A percentile compares a stretch with the other conserved stretches of the same genome.
Evolutionary conservation across 345 rosid genomes (phyloP).

Genomic region (Alliaria petiolata): DNA sequence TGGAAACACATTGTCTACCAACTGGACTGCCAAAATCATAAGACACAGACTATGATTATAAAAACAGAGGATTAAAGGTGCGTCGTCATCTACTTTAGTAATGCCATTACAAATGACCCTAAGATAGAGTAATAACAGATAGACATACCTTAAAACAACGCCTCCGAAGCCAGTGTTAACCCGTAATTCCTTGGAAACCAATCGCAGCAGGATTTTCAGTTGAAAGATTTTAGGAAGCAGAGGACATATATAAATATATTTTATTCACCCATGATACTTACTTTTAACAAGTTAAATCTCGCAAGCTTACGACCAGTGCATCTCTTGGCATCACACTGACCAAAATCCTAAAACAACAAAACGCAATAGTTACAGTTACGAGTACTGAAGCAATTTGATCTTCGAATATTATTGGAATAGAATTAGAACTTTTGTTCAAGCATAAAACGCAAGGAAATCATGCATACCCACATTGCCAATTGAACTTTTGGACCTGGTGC

Average conservation of each 20-base stretch:
- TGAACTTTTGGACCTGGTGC: slow-evolving; percentile 57
- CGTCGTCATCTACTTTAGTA: background rate
- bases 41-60: slow-evolving; percentile 3
- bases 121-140: background rate
- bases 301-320: slow-evolving; percentile 95
- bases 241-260: background rate
- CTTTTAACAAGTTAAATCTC: slow-evolving; percentile 87
- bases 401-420: too few relatives aligned
- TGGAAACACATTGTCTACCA: slow-evolving; percentile 81
- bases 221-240: background rate
- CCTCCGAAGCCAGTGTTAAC: slow-evolving; percentile 84
- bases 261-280: slow-evolving; percentile 51
- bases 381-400: background rate
- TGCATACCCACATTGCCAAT: slow-evolving; percentile 95
- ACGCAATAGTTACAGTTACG: background rate
- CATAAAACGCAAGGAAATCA: too few relatives aligned
- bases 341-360: slow-evolving; percentile 64
- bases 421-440: too few relatives aligned
- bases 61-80: background rate
- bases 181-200: slow-evolving; percentile 71
- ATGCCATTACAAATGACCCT: background rate
- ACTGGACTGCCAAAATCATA: slow-evolving; percentile 64
- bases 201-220: too few relatives aligned
- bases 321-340: slow-evolving; percentile 94
- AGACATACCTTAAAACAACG: slow-evolving; percentile 68